A percentile compares a stretch with the other conserved stretches of the same genome.
Evolutionary conservation across 495 filamentous ascomycete species (phyloP).

Genomic region (Chaetomium tenue): DNA sequence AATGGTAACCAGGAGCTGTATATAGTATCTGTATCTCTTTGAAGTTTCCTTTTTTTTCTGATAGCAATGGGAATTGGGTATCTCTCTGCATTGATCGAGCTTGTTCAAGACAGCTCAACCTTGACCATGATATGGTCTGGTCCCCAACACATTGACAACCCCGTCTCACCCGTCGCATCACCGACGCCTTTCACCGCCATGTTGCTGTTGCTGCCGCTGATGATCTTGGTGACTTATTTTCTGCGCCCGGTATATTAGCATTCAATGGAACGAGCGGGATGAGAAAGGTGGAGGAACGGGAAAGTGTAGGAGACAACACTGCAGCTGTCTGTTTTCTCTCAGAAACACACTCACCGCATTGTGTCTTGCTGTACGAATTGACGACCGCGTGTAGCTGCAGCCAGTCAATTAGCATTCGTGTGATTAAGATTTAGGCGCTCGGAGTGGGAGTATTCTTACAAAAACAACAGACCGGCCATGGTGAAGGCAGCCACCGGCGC

Average conservation of each 20-base stretch:
- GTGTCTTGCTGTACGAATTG: slow-evolving; percentile 44
- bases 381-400: slow-evolving; percentile 42
- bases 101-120: not conserved
- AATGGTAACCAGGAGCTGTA: not conserved
- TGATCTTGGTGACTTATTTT: not conserved
- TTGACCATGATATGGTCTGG: too few species aligned
- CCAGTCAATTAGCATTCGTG: not conserved
- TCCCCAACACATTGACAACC: too few species aligned
- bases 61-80: slow-evolving; percentile 4
- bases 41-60: not conserved
- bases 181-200: too few species aligned
- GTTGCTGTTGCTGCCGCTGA: not conserved
- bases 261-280: not conserved
- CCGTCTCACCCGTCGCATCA: too few species aligned
- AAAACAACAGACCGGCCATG: slow-evolving; percentile 49
- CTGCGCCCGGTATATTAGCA: slow-evolving; percentile 1
- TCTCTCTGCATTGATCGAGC: not conserved
- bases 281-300: too few species aligned
- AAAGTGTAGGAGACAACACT: too few species aligned
- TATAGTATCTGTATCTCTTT: not conserved
- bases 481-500: slow-evolving; percentile 50
- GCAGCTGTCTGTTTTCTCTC: too few species aligned
- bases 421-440: too few species aligned
- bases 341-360: slow-evolving; percentile 39
- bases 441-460: slow-evolving; percentile 20